Evolutionary conservation across 1,284 basidiomycete species (phyloP).

Genomic region (Paramarasmius palmivorus): DNA sequence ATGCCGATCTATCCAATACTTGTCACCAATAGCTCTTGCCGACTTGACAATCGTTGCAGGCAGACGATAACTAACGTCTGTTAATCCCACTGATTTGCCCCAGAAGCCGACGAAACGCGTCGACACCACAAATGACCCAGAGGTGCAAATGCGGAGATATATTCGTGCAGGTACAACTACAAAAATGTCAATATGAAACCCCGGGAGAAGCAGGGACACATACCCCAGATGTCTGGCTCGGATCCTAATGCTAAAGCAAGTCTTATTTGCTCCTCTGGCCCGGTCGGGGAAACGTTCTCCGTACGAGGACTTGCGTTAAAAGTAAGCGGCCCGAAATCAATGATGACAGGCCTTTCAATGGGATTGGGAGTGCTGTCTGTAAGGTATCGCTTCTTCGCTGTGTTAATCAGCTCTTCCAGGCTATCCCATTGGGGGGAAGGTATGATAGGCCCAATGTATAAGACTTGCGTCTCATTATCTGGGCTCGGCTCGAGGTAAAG

Average conservation of each 20-base stretch:
- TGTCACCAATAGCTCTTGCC: constrained; percentile 34
- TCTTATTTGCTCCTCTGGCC: constrained; percentile 33
- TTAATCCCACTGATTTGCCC: constrained; percentile 43
- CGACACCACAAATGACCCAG: constrained; percentile 47
- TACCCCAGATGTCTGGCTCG: constrained; percentile 45
- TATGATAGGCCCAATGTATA: constrained; percentile 34
- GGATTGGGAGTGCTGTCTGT: constrained; percentile 11
- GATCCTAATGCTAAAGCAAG: constrained; percentile 33
- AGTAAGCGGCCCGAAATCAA: constrained; percentile 46
- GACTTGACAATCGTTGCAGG: constrained; percentile 43
- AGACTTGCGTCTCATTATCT: constrained; percentile 22
- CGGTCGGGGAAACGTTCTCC: constrained; percentile 17
- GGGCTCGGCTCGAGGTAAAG: constrained; percentile 23
- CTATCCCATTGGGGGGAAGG: constrained; percentile 27
- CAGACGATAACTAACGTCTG: constrained; percentile 53
- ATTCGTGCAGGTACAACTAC: constrained; percentile 41
- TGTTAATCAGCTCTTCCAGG: constrained; percentile 26
- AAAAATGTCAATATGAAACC: background rate
- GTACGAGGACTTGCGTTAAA: constrained; percentile 29
- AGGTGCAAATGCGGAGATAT: constrained; percentile 33
- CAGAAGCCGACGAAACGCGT: constrained; percentile 47
- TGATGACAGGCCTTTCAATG: constrained; percentile 29
- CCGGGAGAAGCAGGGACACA: constrained; percentile 22
- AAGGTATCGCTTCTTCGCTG: constrained; percentile 27
- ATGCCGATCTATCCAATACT: constrained; percentile 33